Evolutionary conservation across 805 yeast genomes (phyloP).

Genomic region (Kazachstania africana): DNA sequence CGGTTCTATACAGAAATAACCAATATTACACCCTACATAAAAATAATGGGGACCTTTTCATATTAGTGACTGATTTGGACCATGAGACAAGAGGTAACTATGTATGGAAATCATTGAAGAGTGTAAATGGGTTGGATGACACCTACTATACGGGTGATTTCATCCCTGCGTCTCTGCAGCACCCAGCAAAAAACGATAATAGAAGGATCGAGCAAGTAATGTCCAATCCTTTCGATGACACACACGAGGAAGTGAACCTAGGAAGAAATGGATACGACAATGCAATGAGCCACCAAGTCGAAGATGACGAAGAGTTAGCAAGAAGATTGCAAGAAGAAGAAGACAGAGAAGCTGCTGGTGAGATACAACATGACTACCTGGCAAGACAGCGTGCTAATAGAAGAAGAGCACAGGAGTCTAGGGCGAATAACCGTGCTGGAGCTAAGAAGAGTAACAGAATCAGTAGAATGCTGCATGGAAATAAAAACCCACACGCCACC

Average conservation of each 20-base stretch:
- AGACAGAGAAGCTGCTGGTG: slow-evolving; percentile 38
- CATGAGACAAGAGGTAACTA: slow-evolving; percentile 36
- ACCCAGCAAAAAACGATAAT: background rate
- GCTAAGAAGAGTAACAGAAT: slow-evolving; percentile 1
- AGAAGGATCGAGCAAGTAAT: background rate
- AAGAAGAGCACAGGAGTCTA: slow-evolving; percentile 1
- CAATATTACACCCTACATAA: slow-evolving; percentile 69
- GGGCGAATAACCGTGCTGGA: slow-evolving; percentile 2
- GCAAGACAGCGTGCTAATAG: slow-evolving; percentile 1
- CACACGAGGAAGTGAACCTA: background rate
- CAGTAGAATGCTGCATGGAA: slow-evolving; percentile 2
- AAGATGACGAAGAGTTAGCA: slow-evolving; percentile 35
- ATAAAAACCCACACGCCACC: no score
- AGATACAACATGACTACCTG: slow-evolving; percentile 29
- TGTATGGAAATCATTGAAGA: slow-evolving; percentile 72
- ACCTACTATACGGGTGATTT: slow-evolving; percentile 58
- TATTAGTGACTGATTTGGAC: slow-evolving; percentile 67
- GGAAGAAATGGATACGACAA: slow-evolving; percentile 6
- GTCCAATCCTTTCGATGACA: slow-evolving; percentile 14
- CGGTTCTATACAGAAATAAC: slow-evolving; percentile 79
- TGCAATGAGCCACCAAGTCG: slow-evolving; percentile 5
- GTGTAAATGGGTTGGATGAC: slow-evolving; percentile 60
- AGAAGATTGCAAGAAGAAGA: slow-evolving; percentile 42
- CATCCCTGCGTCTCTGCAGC: slow-evolving; percentile 27
- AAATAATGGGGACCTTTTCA: slow-evolving; percentile 38